phyloP scores from a whole-genome alignment of 768 basidiomycete genomes.

The Rhizopogon vinicolor region DNA sequence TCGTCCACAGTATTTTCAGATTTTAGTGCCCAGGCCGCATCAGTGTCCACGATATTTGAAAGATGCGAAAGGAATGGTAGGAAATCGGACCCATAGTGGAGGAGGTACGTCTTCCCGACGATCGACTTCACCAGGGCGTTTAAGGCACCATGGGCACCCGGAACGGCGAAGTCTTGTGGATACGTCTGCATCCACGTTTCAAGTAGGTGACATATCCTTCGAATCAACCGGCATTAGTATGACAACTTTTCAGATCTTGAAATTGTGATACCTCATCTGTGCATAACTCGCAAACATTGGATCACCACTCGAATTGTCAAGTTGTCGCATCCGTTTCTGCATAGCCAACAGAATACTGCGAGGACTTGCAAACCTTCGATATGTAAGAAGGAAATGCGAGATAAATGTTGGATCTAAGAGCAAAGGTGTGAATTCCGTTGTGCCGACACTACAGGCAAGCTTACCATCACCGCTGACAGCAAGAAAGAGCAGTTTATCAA shows the following conservation, averaged over 20 bases:
- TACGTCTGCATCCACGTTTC: conserved; percentile 76
- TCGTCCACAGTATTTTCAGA: conserved; percentile 53
- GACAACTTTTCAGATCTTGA: conserved; percentile 1
- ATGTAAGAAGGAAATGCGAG: conserved; percentile 78
- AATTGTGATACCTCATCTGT: conserved; percentile 66
- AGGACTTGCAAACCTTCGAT: conserved; percentile 77
- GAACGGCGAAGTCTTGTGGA: conserved; percentile 76
- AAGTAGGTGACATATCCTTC: conserved; percentile 74
- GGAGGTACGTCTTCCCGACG: conserved; percentile 71
- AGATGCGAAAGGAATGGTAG: conserved; percentile 74
- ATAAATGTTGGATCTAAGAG: conserved; percentile 68
- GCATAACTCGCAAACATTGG: conserved; percentile 86
- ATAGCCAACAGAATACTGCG: conserved; percentile 78
- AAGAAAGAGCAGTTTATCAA: conserved; percentile 80
- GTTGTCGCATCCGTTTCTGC: conserved; percentile 80
- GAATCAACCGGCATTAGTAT: conserved; percentile 1
- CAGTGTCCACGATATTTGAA: conserved; percentile 58
- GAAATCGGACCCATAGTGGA: conserved; percentile 83
- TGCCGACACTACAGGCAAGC: conserved; percentile 7
- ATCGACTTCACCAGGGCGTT: conserved; percentile 76
- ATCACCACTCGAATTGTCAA: conserved; percentile 69
- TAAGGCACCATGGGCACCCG: conserved; percentile 67
- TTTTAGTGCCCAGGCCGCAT: conserved; percentile 73
- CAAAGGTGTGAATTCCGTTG: conserved; percentile 7
- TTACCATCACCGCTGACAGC: conserved; percentile 82